A percentile compares a stretch with the other conserved stretches of the same genome.
phyloP scores from a whole-genome alignment of 768 basidiomycete genomes.

The Austroboletus festivus region DNA sequence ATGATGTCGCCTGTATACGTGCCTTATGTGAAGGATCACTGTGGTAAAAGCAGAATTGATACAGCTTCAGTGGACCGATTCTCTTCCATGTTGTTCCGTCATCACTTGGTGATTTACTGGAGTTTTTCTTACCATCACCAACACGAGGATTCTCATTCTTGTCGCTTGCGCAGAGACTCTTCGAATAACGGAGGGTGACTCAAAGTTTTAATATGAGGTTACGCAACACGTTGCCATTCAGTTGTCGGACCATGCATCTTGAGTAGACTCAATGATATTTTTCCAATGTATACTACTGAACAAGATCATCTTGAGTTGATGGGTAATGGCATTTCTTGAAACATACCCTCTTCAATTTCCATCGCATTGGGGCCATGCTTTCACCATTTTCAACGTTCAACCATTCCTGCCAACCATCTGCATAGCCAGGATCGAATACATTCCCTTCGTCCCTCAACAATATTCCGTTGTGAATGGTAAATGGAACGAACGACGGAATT shows the following conservation, averaged over 20 bases:
- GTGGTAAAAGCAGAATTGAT: neutral
- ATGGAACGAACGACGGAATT: constrained; percentile 37
- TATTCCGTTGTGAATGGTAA: constrained; percentile 43
- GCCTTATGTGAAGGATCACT: neutral
- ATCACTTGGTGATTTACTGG: constrained; percentile 25
- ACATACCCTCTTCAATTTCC: constrained; percentile 25
- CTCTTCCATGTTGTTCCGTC: constrained; percentile 57
- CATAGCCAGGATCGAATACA: constrained; percentile 46
- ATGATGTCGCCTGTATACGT: neutral
- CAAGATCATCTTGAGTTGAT: constrained; percentile 15
- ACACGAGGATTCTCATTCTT: constrained; percentile 13
- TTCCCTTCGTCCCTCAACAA: constrained; percentile 43
- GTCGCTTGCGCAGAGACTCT: constrained; percentile 27
- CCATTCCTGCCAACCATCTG: constrained; percentile 46
- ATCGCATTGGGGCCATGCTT: constrained; percentile 36
- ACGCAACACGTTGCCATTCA: neutral
- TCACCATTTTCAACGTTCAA: constrained; percentile 52
- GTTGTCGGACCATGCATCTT: too few species aligned
- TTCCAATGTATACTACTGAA: constrained; percentile 18
- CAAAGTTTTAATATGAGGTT: constrained; percentile 24
- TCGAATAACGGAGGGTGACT: constrained; percentile 7
- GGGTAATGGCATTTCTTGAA: neutral
- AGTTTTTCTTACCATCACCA: constrained; percentile 27
- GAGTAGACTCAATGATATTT: constrained; percentile 16
- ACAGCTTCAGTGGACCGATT: constrained; percentile 27